phyloP scores from a whole-genome alignment of 306 rosid genomes.

The Medicago lupulina region DNA sequence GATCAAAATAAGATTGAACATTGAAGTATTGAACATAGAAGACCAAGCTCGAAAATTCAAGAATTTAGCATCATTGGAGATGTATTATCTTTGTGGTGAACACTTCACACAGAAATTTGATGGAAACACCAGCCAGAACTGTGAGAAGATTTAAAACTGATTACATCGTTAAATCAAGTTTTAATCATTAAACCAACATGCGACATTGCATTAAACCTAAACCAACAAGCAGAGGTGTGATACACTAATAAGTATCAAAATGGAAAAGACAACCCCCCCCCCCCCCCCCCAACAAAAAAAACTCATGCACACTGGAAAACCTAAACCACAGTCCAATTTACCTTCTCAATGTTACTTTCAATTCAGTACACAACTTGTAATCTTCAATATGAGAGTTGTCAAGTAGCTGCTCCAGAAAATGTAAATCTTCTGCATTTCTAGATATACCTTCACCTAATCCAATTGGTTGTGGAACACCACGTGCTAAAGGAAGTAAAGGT shows the following conservation, averaged over 20 bases:
- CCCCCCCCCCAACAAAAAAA: neutral
- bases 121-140: slow-evolving; percentile 2
- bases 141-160: slow-evolving; percentile 21
- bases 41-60: neutral
- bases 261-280: neutral
- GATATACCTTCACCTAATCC: slow-evolving; percentile 72
- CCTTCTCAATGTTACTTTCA: slow-evolving; percentile 92
- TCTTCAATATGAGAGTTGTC: slow-evolving; percentile 97
- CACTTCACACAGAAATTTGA: neutral
- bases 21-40: neutral
- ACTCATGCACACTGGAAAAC: neutral
- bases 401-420: slow-evolving; percentile 92
- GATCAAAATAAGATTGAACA: slow-evolving; percentile 33
- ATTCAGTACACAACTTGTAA: slow-evolving; percentile 74
- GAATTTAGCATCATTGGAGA: slow-evolving; percentile 15
- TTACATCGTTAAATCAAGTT: slow-evolving; percentile 15
- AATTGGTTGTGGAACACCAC: slow-evolving; percentile 91
- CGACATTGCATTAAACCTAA: neutral
- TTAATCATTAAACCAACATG: neutral
- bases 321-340: slow-evolving; percentile 39
- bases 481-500: slow-evolving; percentile 95
- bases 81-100: slow-evolving; percentile 12
- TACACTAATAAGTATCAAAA: neutral
- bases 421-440: slow-evolving; percentile 76
- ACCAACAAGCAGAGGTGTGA: slow-evolving; percentile 4